phyloP scores from a whole-genome alignment of 2,329 filamentous ascomycete genomes.

The Fusarium chuoi region DNA sequence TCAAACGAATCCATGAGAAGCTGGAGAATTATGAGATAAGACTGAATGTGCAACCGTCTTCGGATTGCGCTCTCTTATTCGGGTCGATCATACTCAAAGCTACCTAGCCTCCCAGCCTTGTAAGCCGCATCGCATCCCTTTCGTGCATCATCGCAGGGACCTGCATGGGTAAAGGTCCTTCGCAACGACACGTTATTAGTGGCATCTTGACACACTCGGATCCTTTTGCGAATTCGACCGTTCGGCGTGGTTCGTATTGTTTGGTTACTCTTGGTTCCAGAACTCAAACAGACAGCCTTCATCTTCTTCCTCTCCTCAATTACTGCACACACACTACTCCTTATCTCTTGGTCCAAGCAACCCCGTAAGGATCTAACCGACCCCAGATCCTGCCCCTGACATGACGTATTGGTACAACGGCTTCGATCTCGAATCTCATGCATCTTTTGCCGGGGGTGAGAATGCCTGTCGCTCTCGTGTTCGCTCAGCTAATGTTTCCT shows the following conservation, averaged over 20 bases:
- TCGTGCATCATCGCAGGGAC: background rate
- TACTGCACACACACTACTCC: background rate
- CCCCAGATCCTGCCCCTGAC: slow-evolving; percentile 10
- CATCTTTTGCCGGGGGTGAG: slow-evolving; percentile 9
- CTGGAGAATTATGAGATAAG: slow-evolving; percentile 9
- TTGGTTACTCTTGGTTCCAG: slow-evolving; percentile 1
- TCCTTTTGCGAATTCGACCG: background rate
- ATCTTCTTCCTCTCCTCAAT: background rate
- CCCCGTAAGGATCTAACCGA: slow-evolving; percentile 12
- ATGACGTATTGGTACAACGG: slow-evolving; percentile 1
- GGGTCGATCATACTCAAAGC: slow-evolving; percentile 15
- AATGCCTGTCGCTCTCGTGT: slow-evolving; percentile 29
- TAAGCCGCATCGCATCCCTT: slow-evolving; percentile 27
- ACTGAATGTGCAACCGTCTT: background rate
- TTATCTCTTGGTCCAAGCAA: slow-evolving; percentile 4
- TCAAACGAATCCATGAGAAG: slow-evolving; percentile 1
- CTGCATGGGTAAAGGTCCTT: slow-evolving; percentile 6
- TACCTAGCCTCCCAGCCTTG: background rate
- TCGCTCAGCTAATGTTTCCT: slow-evolving; percentile 13
- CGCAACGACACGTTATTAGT: slow-evolving; percentile 20
- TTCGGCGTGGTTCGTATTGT: background rate
- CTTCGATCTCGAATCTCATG: slow-evolving; percentile 20
- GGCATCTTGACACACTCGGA: background rate
- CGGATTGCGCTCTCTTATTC: slow-evolving; percentile 28
- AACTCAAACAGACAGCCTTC: slow-evolving; percentile 2